Evolutionary conservation across 345 rosid genomes (phyloP).

Genomic region (Anacardium occidentale): DNA sequence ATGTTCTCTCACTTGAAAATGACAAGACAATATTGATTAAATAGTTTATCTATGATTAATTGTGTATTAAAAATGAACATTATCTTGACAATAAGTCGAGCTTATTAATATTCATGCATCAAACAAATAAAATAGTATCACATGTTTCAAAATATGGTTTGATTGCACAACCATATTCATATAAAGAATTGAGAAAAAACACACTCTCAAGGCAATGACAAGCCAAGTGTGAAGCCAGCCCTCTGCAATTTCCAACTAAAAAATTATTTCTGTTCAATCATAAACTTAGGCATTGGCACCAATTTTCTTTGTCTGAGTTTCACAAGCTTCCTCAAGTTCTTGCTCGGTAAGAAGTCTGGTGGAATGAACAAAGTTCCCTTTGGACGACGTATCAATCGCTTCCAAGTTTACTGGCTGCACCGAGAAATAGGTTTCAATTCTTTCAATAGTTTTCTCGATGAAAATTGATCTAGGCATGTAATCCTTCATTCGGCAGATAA

Average conservation of each 20-base stretch:
- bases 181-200: not conserved
- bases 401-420: slow-evolving; percentile 29
- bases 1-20: no score
- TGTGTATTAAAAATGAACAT: no score
- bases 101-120: no score
- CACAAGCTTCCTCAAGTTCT: slow-evolving; percentile 37
- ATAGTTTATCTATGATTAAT: no score
- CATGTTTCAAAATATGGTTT: not conserved
- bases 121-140: no score
- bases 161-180: not conserved
- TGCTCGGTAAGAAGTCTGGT: slow-evolving; percentile 38
- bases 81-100: no score
- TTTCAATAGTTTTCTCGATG: slow-evolving; percentile 50
- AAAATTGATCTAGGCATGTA: slow-evolving; percentile 58
- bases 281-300: not conserved
- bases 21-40: no score
- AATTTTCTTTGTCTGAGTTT: slow-evolving; percentile 1
- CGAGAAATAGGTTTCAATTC: slow-evolving; percentile 49
- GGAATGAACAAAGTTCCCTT: slow-evolving; percentile 32
- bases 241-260: not conserved
- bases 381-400: slow-evolving; percentile 14
- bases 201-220: not conserved
- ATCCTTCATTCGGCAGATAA: slow-evolving; percentile 64
- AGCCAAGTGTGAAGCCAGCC: not conserved
- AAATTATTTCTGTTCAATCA: not conserved